Evolutionary conservation across 495 filamentous ascomycete species (phyloP).

Genomic region (Amniculicola lignicola): DNA sequence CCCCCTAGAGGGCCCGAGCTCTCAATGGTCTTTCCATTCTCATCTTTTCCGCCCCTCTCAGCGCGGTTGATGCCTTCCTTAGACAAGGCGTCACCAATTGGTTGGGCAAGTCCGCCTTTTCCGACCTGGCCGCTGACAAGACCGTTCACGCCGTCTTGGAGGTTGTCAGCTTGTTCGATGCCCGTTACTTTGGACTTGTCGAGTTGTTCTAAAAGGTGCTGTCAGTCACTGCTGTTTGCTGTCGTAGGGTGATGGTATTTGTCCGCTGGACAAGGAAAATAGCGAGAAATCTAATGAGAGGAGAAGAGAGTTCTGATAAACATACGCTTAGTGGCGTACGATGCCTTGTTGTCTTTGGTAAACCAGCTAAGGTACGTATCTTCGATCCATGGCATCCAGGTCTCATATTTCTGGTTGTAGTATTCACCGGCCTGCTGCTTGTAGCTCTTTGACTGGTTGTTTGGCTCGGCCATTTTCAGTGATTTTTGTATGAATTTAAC

Average conservation of each 20-base stretch:
- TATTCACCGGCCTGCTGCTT: conserved; percentile 54
- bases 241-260: not conserved
- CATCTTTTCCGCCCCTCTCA: conserved; percentile 61
- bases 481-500: not conserved
- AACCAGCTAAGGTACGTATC: conserved; percentile 68
- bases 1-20: conserved; percentile 22
- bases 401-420: conserved; percentile 65
- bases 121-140: conserved; percentile 59
- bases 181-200: conserved; percentile 64
- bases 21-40: conserved; percentile 43
- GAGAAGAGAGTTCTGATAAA: too few species aligned
- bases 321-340: conserved; percentile 60
- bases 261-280: not conserved
- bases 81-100: conserved; percentile 57
- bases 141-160: conserved; percentile 62
- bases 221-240: not conserved
- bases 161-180: conserved; percentile 56
- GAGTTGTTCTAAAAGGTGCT: conserved; percentile 53
- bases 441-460: conserved; percentile 39
- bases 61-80: conserved; percentile 63
- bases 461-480: conserved; percentile 16
- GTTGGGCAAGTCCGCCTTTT: conserved; percentile 59
- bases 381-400: conserved; percentile 73
- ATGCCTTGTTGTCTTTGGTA: conserved; percentile 69
- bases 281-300: too few species aligned